These are phyloP conservation scores for Drechslera avenae DNA, from an alignment of 2,329 filamentous ascomycete species.

Conservation along the genomic window DNA sequence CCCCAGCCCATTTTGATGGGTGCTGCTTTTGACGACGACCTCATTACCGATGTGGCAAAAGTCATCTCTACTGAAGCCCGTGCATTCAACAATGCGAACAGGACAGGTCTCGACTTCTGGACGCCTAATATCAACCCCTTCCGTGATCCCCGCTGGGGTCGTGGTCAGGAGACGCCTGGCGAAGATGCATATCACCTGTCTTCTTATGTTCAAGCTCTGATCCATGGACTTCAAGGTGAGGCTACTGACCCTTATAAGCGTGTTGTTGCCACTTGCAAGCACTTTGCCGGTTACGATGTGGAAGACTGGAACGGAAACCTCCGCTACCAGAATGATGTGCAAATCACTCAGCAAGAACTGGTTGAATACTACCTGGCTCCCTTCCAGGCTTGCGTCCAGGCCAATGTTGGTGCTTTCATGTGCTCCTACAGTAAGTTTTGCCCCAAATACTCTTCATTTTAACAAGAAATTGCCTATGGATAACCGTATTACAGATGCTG, in stretches of 20 bases:
- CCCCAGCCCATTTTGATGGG: constrained; percentile 67
- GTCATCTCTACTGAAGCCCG: constrained; percentile 66
- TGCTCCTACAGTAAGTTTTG: constrained; percentile 55
- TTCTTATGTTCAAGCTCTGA: constrained; percentile 59
- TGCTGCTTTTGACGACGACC: constrained; percentile 67
- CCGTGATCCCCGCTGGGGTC: constrained; percentile 66
- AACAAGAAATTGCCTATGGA: background rate
- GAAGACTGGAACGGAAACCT: constrained; percentile 40
- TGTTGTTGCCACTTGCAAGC: constrained; percentile 42
- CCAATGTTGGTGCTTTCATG: constrained; percentile 59
- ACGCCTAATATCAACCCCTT: constrained; percentile 72
- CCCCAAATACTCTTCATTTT: too few species aligned
- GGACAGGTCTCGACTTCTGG: constrained; percentile 62
- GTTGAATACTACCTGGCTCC: constrained; percentile 71
- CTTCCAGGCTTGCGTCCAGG: constrained; percentile 60
- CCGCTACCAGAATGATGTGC: constrained; percentile 60
- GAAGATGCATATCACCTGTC: constrained; percentile 61
- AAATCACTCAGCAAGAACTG: constrained; percentile 65
- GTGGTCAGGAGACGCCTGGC: constrained; percentile 59
- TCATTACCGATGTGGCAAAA: constrained; percentile 63
- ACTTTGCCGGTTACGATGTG: constrained; percentile 47
- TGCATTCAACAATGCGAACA: constrained; percentile 67
- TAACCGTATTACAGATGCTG: constrained; percentile 55
- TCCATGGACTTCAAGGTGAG: constrained; percentile 60
- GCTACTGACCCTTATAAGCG: constrained; percentile 32